Conservation (phyloP, 176 grass and related monocot species). For the Triticum dicoccoides region DNA sequence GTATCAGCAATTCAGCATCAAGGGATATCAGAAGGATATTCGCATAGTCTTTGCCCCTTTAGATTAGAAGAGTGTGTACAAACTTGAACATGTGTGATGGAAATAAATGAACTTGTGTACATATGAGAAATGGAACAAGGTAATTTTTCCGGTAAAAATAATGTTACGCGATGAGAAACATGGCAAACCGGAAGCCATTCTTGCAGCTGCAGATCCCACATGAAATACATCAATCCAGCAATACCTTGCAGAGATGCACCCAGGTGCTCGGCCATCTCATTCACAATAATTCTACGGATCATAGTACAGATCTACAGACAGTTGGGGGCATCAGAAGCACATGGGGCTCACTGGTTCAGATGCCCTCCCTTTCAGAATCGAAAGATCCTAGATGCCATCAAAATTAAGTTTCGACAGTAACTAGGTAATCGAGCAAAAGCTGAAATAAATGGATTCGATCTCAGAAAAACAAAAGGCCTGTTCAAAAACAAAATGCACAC, state of each 20-base stretch:
- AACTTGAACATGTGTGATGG: not conserved
- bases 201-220: not conserved
- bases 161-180: not conserved
- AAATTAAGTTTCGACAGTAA: not conserved
- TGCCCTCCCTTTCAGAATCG: not conserved
- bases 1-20: not conserved
- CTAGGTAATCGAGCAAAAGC: not conserved
- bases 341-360: not conserved
- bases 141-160: not conserved
- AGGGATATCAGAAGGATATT: not conserved
- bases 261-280: not conserved
- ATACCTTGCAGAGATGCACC: not conserved
- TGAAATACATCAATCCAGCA: not conserved
- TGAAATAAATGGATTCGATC: not conserved
- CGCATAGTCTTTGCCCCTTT: not conserved
- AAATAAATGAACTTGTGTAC: too few relatives aligned
- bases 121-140: not conserved
- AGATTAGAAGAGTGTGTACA: not conserved
- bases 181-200: not conserved
- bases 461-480: not conserved
- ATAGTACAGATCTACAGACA: not conserved
- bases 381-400: not conserved
- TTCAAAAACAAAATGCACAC: slow-evolving; percentile 4
- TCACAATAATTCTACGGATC: not conserved
- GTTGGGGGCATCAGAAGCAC: not conserved